Percentiles rank a stretch among this genome's conserved stretches.
Evolutionary conservation across 2,329 filamentous ascomycete genomes (phyloP).

Genomic region (Aquanectria penicillioides): DNA sequence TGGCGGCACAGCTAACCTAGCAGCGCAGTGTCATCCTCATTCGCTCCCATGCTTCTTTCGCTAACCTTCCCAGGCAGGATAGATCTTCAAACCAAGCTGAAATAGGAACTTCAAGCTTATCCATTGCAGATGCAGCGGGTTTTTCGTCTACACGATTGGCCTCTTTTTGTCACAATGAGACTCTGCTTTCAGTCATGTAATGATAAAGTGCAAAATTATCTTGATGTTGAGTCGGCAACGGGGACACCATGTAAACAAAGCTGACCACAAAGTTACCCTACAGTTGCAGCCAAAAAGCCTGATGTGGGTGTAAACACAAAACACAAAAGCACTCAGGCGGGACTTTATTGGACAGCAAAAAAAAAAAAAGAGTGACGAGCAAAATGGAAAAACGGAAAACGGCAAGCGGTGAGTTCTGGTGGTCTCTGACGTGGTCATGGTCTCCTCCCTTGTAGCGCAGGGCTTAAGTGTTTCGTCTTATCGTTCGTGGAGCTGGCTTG

Average conservation of each 20-base stretch:
- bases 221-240: conserved; percentile 1
- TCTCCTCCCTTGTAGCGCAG: conserved; percentile 6
- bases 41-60: too few relatives aligned
- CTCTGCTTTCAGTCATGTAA: background rate
- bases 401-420: background rate
- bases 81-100: conserved; percentile 8
- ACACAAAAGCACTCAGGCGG: too few relatives aligned
- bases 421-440: conserved; percentile 19
- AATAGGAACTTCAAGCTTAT: background rate
- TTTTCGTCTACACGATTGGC: too few relatives aligned
- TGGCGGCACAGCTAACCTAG: background rate
- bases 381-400: background rate
- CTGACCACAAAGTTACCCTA: background rate
- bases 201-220: background rate
- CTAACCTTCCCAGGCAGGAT: conserved; percentile 15
- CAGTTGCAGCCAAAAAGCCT: background rate
- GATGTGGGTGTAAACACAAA: background rate
- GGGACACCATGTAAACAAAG: conserved; percentile 20
- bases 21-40: too few relatives aligned
- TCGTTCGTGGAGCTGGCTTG: conserved; percentile 15
- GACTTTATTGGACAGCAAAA: background rate
- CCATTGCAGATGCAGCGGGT: too few relatives aligned
- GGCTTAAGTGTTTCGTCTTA: conserved; percentile 18
- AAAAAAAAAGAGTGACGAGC: background rate
- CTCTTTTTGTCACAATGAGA: too few relatives aligned